These are phyloP conservation scores for Hirsutella rhossiliensis DNA, from an alignment of 2,329 filamentous ascomycete genomes.

Conservation along the genomic window DNA sequence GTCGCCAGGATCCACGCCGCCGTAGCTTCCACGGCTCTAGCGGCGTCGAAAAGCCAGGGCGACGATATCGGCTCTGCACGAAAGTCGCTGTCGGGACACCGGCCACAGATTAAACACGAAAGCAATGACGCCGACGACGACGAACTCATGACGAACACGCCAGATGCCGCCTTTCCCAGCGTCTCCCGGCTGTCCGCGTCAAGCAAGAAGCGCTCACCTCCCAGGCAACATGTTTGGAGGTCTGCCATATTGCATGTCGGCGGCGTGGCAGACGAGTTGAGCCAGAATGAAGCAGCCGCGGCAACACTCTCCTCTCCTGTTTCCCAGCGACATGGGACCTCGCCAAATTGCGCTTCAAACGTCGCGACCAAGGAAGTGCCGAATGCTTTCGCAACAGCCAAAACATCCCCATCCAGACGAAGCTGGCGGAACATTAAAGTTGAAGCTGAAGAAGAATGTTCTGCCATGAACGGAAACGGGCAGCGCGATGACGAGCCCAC, in stretches of 20 bases:
- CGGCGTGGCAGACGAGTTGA: slow-evolving; percentile 7
- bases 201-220: slow-evolving; percentile 6
- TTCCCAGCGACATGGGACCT: slow-evolving; percentile 9
- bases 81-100: no score
- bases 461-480: neutral
- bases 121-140: neutral
- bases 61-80: neutral
- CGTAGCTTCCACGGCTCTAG: neutral
- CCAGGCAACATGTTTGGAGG: slow-evolving; percentile 4
- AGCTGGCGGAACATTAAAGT: no score
- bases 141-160: slow-evolving; percentile 5
- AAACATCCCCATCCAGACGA: no score
- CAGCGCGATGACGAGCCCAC: neutral
- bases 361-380: no score
- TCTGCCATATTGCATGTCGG: neutral
- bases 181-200: neutral
- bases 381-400: no score
- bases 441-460: neutral
- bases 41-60: neutral
- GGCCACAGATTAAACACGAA: neutral
- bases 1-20: neutral
- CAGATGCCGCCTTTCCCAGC: slow-evolving; percentile 1
- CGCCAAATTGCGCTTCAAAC: neutral
- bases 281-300: slow-evolving; percentile 7
- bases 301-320: slow-evolving; percentile 15